Evolutionary conservation across 2,329 filamentous ascomycete species (phyloP).

Genomic region (Chaetomiaceae sp.): DNA sequence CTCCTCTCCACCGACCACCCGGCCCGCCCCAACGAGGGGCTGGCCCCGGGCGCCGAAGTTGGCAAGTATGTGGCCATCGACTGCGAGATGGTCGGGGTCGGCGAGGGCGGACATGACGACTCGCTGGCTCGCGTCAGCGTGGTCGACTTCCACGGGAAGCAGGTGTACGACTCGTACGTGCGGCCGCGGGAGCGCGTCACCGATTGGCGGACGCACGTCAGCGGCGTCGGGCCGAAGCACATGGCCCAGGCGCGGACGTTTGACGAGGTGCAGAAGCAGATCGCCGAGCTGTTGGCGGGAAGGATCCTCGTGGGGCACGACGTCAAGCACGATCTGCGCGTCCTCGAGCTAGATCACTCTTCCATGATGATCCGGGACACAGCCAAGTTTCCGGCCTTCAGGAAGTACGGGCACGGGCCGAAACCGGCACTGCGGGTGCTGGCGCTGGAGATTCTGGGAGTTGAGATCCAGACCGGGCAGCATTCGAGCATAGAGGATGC

Average conservation of each 20-base stretch:
- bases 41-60: slow-evolving; percentile 56
- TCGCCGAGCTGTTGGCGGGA: slow-evolving; percentile 62
- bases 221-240: slow-evolving; percentile 69
- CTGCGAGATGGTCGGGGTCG: slow-evolving; percentile 96
- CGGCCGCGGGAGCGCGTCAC: slow-evolving; percentile 70
- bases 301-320: slow-evolving; percentile 80
- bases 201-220: slow-evolving; percentile 84
- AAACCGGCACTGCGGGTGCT: slow-evolving; percentile 61
- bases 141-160: slow-evolving; percentile 88
- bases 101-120: slow-evolving; percentile 61
- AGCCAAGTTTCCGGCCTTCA: slow-evolving; percentile 67
- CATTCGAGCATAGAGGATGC: slow-evolving; percentile 75
- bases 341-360: slow-evolving; percentile 71
- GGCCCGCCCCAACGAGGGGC: slow-evolving; percentile 57
- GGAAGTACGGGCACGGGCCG: slow-evolving; percentile 59
- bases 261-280: slow-evolving; percentile 66
- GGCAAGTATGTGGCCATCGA: slow-evolving; percentile 92
- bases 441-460: slow-evolving; percentile 49
- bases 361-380: slow-evolving; percentile 78
- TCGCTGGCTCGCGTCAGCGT: slow-evolving; percentile 80
- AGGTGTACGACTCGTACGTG: slow-evolving; percentile 93
- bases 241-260: slow-evolving; percentile 66
- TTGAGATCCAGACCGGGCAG: slow-evolving; percentile 57
- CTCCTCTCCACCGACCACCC: slow-evolving; percentile 40
- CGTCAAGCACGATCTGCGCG: slow-evolving; percentile 70